Evolutionary conservation across 1,284 basidiomycete species (phyloP), one percentile per base, ranked within the genome.

Genomic region (Ustanciosporium gigantosporum): DNA sequence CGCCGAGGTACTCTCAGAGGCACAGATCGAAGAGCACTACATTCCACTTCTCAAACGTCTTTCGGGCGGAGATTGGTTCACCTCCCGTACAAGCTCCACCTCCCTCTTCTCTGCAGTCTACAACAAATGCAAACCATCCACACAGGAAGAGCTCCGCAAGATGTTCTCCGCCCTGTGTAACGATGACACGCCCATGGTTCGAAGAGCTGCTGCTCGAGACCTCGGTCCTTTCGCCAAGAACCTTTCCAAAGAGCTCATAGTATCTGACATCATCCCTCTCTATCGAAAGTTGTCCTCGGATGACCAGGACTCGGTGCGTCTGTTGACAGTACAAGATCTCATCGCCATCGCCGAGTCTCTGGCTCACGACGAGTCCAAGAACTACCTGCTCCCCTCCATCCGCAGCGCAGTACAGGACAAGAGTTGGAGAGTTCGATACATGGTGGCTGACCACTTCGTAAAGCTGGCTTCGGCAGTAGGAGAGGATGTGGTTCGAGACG

Each of bases 171-270:
- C 85, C 16, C 84, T 99, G 29, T 89, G 89, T 35, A 84, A 87
- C 25, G 95, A 98, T 77, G 95, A 99, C 78, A 99, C 95, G 14
- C 95, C 95, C 25, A 99, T 99, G 95, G 95, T 98, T 60, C 85
- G 94, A 75, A 84, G 95, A 61, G 93, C 95, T 21, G 93, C 92
- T 38, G 93, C 94, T 11, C 95, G 93, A 79, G 92, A 90, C 84
- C 87, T 98, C 45, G 93, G 89, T 43, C 73, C 74, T 7, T 76
- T 78, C 21, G 70, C 72, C 16, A 78, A 77, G 52, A 72, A 73
- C 35, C 56, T 78, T 29, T 55, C 73, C 35, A 75, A 74, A 44
- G 68, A 74, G 70, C 72, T 82, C 48, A 78, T 97, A 6, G 52
- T 76, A 58, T 84, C 86, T 42, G 95, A 97, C 78, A 88, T 91